These are phyloP conservation scores for Tylopilus rubrobrunneus DNA, from an alignment of 768 basidiomycete genomes.

Conservation along the genomic window DNA sequence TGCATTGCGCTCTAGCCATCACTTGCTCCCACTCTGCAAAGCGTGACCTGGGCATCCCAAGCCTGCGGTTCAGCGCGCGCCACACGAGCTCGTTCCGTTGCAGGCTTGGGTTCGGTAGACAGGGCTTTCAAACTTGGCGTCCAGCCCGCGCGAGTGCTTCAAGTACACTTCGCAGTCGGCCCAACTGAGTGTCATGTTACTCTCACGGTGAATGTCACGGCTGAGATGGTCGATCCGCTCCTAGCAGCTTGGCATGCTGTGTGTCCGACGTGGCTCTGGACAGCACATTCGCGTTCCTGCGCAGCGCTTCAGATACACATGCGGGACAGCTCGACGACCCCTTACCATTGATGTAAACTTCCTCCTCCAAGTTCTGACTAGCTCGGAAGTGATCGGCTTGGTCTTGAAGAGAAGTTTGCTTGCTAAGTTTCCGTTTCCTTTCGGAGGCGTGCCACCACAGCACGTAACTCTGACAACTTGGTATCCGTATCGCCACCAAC, in stretches of 20 bases:
- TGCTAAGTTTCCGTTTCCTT: slow-evolving; percentile 89
- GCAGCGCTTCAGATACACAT: slow-evolving; percentile 1
- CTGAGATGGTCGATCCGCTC: slow-evolving; percentile 83
- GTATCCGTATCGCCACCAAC: slow-evolving; percentile 51
- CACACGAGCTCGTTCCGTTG: slow-evolving; percentile 63
- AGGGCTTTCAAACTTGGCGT: slow-evolving; percentile 54
- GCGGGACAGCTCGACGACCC: not conserved
- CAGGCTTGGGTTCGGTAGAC: slow-evolving; percentile 66
- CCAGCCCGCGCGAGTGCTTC: slow-evolving; percentile 66
- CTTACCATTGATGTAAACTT: slow-evolving; percentile 68
- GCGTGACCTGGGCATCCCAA: slow-evolving; percentile 58
- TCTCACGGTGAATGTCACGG: slow-evolving; percentile 68
- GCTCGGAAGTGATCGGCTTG: slow-evolving; percentile 64
- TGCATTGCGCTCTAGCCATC: slow-evolving; percentile 84
- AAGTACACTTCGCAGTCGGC: slow-evolving; percentile 68
- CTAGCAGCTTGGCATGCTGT: slow-evolving; percentile 76
- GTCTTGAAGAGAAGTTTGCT: slow-evolving; percentile 66
- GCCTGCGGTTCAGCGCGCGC: slow-evolving; percentile 74
- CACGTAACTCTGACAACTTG: slow-evolving; percentile 69
- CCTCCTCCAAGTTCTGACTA: slow-evolving; percentile 57
- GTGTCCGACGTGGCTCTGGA: slow-evolving; percentile 69
- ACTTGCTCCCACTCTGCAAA: slow-evolving; percentile 72
- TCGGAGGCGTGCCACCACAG: slow-evolving; percentile 76
- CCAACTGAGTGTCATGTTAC: slow-evolving; percentile 74
- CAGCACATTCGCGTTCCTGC: slow-evolving; percentile 79